Evolutionary conservation across 108 stramenopile species (phyloP), one percentile per base, ranked within the genome.

Genomic region (Nitzschia palea): DNA sequence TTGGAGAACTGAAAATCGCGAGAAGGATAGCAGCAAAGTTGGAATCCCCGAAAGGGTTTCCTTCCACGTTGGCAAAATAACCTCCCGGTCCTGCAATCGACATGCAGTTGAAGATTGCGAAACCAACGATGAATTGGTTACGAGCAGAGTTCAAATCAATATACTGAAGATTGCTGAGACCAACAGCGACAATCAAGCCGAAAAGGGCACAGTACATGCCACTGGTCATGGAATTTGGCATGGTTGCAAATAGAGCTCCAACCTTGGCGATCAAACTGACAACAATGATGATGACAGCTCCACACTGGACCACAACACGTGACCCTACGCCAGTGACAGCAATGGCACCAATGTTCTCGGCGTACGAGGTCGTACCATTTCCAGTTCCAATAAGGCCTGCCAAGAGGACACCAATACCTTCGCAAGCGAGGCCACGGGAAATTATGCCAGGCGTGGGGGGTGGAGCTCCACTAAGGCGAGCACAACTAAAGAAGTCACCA

Each of bases 381-480:
- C 51, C 63, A 35, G 75, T 70, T 29, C 75, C 75, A 52, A 67
- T 30, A 22, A 76, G 29, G 23, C 75, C 75, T 9, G 68, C 18
- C 35, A 70, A 40, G 36, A 76, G 15, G 15, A 76, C 69, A 35
- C 75, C 75, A 43, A 76, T 70, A 10, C 69, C 75, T 31, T 76
- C 75, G 23, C 50, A 30, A 25, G 55, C 75, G 2, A 76, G 53
- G 14, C 75, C 75, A 32, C 75, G 68, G 1, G 61, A 44, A 28
- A 75, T 69, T 23, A 75, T 75, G 35, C 75, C 75, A 42, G 75
- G 59, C 20, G 75, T 70, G 9, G 75, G 75, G 15, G 75, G 75
- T 4, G 75, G 75, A 18, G 75, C 75, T 18, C 75, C 75, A 57
- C 54, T 42, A 0, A 76, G 37, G 10, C 51, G 44, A 14, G 75